Evolutionary conservation across 768 basidiomycete species (phyloP), one percentile per base, ranked within the genome.

Genomic region (Lactarius indigo): DNA sequence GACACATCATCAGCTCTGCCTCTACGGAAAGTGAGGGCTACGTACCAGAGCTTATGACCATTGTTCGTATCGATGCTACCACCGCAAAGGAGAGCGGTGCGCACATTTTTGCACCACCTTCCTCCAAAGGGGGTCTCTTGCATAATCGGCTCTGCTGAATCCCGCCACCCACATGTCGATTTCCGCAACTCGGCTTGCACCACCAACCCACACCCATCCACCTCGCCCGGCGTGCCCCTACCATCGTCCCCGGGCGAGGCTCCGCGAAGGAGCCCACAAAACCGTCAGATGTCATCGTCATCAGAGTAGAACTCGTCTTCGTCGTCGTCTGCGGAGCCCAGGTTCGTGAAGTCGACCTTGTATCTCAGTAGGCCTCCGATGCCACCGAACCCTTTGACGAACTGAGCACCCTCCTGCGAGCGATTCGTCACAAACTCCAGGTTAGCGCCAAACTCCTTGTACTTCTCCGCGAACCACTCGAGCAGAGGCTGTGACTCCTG

Each of bases 381-480:
- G 30, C 97, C 96, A 77, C 96, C 96, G 73, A 99, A 98, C 50
- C 96, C 96, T 76, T 96, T 96, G 73, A 96, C 94, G 80, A 97
- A 98, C 76, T 98, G 96, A 39, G 93, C 92, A 37, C 96, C 96
- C 76, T 99, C 96, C 76, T 98, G 96, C 9, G 94, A 96, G 61
- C 90, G 87, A 79, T 98, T 95, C 69, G 96, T 96, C 54, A 98
- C 88, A 75, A 98, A 98, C 80, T 96, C 94, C 68, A 98, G 87
- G 71, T 89, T 89, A 60, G 96, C 93, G 68, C 96, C 97, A 75
- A 98, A 98, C 50, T 96, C 94, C 77, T 93, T 95, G 83, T 98
- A 99, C 76, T 96, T 94, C 76, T 98, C 97, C 55, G 97, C 90
- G 76, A 98, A 94, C 97, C 97, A 98, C 77, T 99, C 97, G 66